These are phyloP conservation scores for Aaosphaeria arxii DNA, from an alignment of 2,329 filamentous ascomycete species.

Conservation along the genomic window DNA sequence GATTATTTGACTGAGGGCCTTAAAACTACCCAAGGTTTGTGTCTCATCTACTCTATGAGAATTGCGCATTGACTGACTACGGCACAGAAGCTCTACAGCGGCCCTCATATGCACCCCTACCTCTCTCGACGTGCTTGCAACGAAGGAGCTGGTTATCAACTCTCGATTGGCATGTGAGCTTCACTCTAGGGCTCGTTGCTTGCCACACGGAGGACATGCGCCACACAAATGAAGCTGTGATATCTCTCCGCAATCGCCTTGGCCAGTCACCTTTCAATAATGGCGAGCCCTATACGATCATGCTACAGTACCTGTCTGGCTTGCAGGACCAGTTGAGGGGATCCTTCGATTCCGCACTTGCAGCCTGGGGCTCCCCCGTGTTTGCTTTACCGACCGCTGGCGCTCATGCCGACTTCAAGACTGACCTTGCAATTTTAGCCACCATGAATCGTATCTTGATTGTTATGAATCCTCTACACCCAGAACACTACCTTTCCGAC, in stretches of 20 bases:
- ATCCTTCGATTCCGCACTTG: constrained; percentile 65
- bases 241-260: constrained; percentile 20
- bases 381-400: constrained; percentile 51
- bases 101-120: constrained; percentile 12
- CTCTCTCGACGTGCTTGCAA: constrained; percentile 18
- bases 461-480: constrained; percentile 36
- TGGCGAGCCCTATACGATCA: constrained; percentile 46
- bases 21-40: constrained; percentile 46
- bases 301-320: constrained; percentile 70
- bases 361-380: constrained; percentile 60
- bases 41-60: background rate
- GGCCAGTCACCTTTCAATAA: constrained; percentile 42
- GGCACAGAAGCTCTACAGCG: constrained; percentile 16
- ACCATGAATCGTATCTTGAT: constrained; percentile 50
- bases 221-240: constrained; percentile 29
- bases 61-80: background rate
- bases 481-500: constrained; percentile 53
- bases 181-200: constrained; percentile 68
- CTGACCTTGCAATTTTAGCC: constrained; percentile 46
- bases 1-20: constrained; percentile 58
- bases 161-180: constrained; percentile 65
- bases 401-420: constrained; percentile 21
- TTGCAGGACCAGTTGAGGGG: constrained; percentile 76
- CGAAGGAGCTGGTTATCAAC: constrained; percentile 63
- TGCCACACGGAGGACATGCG: constrained; percentile 71